phyloP scores from a whole-genome alignment of 345 rosid genomes.

The Corymbia maculata region DNA sequence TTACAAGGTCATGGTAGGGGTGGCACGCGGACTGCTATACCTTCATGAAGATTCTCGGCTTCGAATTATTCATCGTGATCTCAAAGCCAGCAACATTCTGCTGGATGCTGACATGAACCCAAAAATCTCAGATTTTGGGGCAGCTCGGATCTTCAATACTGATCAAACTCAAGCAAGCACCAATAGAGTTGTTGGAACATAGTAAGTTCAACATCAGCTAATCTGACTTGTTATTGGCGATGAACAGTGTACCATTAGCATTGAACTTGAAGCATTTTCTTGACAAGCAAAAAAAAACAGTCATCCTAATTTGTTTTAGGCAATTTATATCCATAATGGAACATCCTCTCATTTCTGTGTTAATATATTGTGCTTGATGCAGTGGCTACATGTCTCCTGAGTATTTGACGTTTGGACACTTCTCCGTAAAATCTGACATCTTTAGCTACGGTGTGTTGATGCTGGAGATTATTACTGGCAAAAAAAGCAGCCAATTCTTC shows the following conservation, averaged over 20 bases:
- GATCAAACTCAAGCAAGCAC: slow-evolving; percentile 28
- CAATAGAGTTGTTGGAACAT: slow-evolving; percentile 39
- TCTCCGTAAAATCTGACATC: slow-evolving; percentile 14
- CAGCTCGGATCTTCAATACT: slow-evolving; percentile 37
- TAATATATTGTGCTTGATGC: background rate
- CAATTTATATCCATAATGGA: background rate
- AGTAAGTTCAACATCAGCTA: slow-evolving; percentile 20
- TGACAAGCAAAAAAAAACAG: background rate
- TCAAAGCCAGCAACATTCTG: slow-evolving; percentile 46
- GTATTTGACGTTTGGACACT: slow-evolving; percentile 11
- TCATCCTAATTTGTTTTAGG: background rate
- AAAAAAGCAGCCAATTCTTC: background rate
- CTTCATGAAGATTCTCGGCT: slow-evolving; percentile 44
- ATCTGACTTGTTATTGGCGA: background rate
- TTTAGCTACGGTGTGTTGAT: slow-evolving; percentile 10
- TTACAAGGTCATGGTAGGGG: slow-evolving; percentile 19
- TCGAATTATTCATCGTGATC: slow-evolving; percentile 58
- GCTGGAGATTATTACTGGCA: slow-evolving; percentile 12
- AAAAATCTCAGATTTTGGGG: slow-evolving; percentile 65
- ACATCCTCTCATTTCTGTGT: background rate
- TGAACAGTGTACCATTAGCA: background rate
- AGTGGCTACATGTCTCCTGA: slow-evolving; percentile 20
- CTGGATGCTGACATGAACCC: slow-evolving; percentile 48
- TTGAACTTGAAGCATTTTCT: background rate
- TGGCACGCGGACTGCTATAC: slow-evolving; percentile 18